Base-by-base conservation (phyloP, 805 yeast species). In the Metschnikowia arizonensis region DNA sequence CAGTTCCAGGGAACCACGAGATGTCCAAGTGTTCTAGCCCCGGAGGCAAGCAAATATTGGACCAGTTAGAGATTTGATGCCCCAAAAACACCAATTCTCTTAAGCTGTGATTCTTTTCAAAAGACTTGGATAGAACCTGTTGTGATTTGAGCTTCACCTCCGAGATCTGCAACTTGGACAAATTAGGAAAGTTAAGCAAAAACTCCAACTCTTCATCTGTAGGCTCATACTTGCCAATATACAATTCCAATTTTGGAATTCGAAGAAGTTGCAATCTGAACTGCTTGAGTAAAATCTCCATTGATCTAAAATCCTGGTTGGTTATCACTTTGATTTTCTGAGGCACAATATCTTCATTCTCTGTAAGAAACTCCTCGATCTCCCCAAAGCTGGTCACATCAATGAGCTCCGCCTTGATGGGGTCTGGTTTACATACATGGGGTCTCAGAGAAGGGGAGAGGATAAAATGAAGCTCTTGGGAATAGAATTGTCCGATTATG, bases 1-100 rank as follows among this genome's bases (percentile, higher is more conserved):
- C 56, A 2, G 61, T 54, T 7, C 34, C 45, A 2, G 56, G 50
- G 24, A 56, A 56, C 74, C 74, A 69, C 9, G 73, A 68, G n/a
- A 62, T 40, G 45, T 68, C 73, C 30, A 69, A 47, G 36, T 62
- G 62, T 10, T 38, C 45, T 28, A 68, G 49, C 21, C 42, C 52
- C 1, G 46, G 44, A 0, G 73, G 73, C n/a, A 68, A 54, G 3
- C 15, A 21, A 10, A 60, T 52, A 3, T 42, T 45, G 0, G 60
- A 43, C 73, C 73, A 69, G 37, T 61, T 48, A 5, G 47, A 40
- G 3, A 65, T 54, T 5, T 55, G 56, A 45, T 68, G 73, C 5
- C 68, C 71, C 43, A 69, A 55, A 14, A 66, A 53, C 3, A 66
- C 62, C 26, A 69, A 36, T n/a, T 60, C 59, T 10, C 57, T 46